Evolutionary conservation across 768 basidiomycete species (phyloP).

Genomic region (Panus rudis): DNA sequence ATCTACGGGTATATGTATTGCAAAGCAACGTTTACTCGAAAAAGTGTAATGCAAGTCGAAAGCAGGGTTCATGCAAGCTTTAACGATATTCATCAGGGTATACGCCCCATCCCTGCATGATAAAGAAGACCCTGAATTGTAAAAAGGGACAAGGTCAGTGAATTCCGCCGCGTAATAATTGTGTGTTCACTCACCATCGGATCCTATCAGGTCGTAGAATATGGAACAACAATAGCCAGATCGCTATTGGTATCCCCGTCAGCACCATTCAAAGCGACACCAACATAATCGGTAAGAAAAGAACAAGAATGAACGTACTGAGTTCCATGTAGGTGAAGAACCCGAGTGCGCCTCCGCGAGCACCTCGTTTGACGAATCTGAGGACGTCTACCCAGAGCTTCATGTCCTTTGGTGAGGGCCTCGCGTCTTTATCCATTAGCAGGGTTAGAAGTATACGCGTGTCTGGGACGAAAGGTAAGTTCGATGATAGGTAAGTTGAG

Average conservation of each 20-base stretch:
- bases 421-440: conserved; percentile 38
- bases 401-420: conserved; percentile 42
- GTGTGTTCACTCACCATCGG: conserved; percentile 30
- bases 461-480: conserved; percentile 22
- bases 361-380: conserved; percentile 43
- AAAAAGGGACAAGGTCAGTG: neutral
- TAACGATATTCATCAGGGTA: conserved; percentile 13
- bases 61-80: too few species aligned
- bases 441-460: conserved; percentile 43
- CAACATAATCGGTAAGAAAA: too few species aligned
- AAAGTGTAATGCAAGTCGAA: too few species aligned
- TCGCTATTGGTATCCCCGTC: conserved; percentile 18
- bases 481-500: neutral
- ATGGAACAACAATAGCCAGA: conserved; percentile 41
- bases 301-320: conserved; percentile 27
- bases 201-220: conserved; percentile 37
- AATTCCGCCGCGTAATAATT: neutral
- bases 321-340: conserved; percentile 56
- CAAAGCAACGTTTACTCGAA: too few species aligned
- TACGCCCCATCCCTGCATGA: conserved; percentile 44
- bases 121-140: conserved; percentile 36
- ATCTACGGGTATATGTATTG: too few species aligned
- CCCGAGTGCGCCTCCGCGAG: conserved; percentile 38
- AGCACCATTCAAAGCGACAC: neutral
- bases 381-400: conserved; percentile 51